Percentiles rank a stretch among this genome's conserved stretches.
Conservation (phyloP, 108 stramenopile genomes). For the Cyclostephanos invisitatus region DNA sequence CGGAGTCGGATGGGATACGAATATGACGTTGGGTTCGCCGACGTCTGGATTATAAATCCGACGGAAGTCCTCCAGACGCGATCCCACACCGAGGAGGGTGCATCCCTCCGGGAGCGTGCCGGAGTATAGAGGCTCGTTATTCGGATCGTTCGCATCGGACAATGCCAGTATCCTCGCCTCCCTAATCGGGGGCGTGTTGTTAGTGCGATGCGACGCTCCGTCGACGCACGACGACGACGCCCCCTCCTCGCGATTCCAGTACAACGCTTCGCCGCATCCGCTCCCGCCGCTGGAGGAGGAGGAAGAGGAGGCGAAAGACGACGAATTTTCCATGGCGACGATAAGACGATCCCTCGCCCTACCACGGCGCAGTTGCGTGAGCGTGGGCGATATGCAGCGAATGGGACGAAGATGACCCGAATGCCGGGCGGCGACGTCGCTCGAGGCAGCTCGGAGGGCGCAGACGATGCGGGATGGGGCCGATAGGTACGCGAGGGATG, state of each 20-base stretch:
- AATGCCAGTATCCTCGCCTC: slow-evolving; percentile 69
- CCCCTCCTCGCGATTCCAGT: slow-evolving; percentile 55
- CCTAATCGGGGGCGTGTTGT: no score
- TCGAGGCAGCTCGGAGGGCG: slow-evolving; percentile 10
- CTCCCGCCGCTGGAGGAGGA: no score
- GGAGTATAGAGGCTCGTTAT: slow-evolving; percentile 58
- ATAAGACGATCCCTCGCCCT: no score
- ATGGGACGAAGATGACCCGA: not conserved
- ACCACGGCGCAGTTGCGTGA: no score
- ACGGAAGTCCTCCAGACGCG: slow-evolving; percentile 61
- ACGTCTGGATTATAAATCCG: no score
- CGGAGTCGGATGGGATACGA: slow-evolving; percentile 66
- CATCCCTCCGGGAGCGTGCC: slow-evolving; percentile 66
- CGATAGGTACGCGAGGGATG: slow-evolving; percentile 10
- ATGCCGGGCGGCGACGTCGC: not conserved
- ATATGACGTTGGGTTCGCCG: slow-evolving; percentile 69
- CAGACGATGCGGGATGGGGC: slow-evolving; percentile 3
- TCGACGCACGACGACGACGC: not conserved
- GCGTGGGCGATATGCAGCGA: not conserved
- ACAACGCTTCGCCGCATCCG: slow-evolving; percentile 11
- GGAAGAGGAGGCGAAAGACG: not conserved
- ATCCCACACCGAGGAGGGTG: slow-evolving; percentile 59
- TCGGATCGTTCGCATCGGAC: slow-evolving; percentile 52
- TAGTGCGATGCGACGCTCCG: slow-evolving; percentile 11
- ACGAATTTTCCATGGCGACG: not conserved